Base-by-base conservation (phyloP, 495 filamentous ascomycete species). In the Penicillium canariense region DNA sequence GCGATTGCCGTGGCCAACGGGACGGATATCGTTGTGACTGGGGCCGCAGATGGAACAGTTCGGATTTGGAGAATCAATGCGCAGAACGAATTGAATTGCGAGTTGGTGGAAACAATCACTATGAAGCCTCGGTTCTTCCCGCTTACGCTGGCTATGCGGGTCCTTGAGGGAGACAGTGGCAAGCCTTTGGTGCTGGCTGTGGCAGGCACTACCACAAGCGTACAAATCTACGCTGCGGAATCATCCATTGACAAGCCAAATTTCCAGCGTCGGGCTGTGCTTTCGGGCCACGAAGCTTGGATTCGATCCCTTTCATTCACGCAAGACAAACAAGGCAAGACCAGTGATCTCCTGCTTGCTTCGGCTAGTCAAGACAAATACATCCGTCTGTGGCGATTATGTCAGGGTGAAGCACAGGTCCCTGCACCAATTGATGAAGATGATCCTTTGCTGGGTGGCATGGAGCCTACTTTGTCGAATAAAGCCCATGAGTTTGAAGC, bases 361-460 rank as follows among this genome's bases (percentile, higher is more conserved):
- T 97, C 93, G 22, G 91, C 92, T 6, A 96, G 91, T 65, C 94
- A 99, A 71, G 94, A 99, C 62, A 97, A 93, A 69, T 99, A 97
- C 61, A 87, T 97, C 66, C 87, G 94, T 35, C 78, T 99, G 20
- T 99, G 94, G 95, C 83, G 91, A 43, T 67, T 97, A 20, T 89
- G 87, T 48, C 78, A 82, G 47, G 89, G 87, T 14, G 81, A 82
- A 67, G 68, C 69, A 32, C 58, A 55, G 10, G 54, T 57, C 44
- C 53, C 61, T 32, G 55, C 64, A 8, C 60, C 66, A 6, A 69
- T 67, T 25, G 76, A 76, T 58, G 72, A 73, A n/a, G 66, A 68
- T 11, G 75, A 76, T 46, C 80, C 84, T 47, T 65, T 85, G 35
- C 78, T 87, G 1, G 84, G 86, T 26, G 79, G 85, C 27, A 76